phyloP scores from a whole-genome alignment of 441 rosid genomes.

The Croton laevigatus region DNA sequence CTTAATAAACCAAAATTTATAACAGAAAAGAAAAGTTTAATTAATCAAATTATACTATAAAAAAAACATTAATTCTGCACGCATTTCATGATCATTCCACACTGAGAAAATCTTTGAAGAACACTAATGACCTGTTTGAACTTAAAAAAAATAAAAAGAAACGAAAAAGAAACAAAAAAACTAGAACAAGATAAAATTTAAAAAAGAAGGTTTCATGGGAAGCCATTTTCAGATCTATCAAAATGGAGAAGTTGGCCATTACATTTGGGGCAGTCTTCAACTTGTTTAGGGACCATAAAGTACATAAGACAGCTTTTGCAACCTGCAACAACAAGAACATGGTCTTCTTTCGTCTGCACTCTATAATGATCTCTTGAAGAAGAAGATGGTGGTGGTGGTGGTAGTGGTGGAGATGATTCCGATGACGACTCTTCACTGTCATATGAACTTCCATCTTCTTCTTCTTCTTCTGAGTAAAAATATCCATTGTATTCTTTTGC shows the following conservation, averaged over 20 bases:
- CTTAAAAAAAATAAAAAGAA: constrained; percentile 13
- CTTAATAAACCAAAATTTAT: neutral
- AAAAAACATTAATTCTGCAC: constrained; percentile 13
- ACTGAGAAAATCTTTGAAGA: constrained; percentile 24
- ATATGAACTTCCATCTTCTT: constrained; percentile 55
- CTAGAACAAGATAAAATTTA: neutral
- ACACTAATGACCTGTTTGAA: constrained; percentile 20
- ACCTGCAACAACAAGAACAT: constrained; percentile 82
- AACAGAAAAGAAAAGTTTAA: neutral
- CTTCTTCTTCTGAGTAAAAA: constrained; percentile 52
- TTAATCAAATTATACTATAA: neutral
- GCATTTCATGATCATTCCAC: constrained; percentile 34
- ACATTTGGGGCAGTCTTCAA: constrained; percentile 83
- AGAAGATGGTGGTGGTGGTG: neutral
- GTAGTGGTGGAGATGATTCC: constrained; percentile 36
- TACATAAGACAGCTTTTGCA: constrained; percentile 95
- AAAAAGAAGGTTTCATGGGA: constrained; percentile 30
- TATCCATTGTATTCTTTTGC: constrained; percentile 33
- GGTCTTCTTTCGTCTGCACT: constrained; percentile 39
- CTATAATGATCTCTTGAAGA: constrained; percentile 33
- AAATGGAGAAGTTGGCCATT: constrained; percentile 81
- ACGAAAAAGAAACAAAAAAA: neutral
- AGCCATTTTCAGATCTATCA: constrained; percentile 50
- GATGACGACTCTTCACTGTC: constrained; percentile 74
- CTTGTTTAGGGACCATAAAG: constrained; percentile 86